Conservation (phyloP, 108 stramenopile species). For the Discostella pseudostelligera region DNA sequence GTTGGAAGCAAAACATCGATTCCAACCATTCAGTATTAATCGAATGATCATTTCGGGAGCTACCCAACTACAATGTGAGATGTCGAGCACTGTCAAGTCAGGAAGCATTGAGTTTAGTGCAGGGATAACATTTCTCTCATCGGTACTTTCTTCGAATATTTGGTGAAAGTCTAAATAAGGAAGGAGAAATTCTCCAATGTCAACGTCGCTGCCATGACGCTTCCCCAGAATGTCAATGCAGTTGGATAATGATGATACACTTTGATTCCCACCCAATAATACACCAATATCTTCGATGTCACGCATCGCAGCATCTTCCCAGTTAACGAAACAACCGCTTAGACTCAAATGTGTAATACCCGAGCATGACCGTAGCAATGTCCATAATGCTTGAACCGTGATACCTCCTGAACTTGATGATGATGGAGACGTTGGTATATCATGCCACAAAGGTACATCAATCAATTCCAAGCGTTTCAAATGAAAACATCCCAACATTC, state of each 20-base stretch:
- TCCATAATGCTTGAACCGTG: conserved; percentile 21
- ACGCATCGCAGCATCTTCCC: conserved; percentile 12
- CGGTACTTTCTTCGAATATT: background rate
- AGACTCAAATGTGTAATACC: conserved; percentile 39
- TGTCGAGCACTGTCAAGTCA: conserved; percentile 32
- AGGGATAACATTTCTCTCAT: background rate
- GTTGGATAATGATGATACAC: background rate
- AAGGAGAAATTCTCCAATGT: background rate
- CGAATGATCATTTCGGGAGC: conserved; percentile 26
- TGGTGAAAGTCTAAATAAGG: background rate
- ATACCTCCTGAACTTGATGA: conserved; percentile 19
- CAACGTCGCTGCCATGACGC: background rate
- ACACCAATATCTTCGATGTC: conserved; percentile 23
- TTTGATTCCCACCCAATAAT: conserved; percentile 22
- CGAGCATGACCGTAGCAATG: conserved; percentile 32
- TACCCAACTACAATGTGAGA: conserved; percentile 35
- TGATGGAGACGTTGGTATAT: conserved; percentile 2
- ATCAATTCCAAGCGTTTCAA: conserved; percentile 38
- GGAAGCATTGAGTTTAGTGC: conserved; percentile 27
- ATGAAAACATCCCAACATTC: conserved; percentile 34
- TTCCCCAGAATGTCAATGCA: background rate
- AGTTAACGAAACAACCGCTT: conserved; percentile 34
- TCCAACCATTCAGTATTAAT: conserved; percentile 13
- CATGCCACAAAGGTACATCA: conserved; percentile 20
- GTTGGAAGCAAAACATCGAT: conserved; percentile 3